Base-by-base conservation (phyloP, 2,329 filamentous ascomycete genomes). In the Neobulgaria alba region DNA sequence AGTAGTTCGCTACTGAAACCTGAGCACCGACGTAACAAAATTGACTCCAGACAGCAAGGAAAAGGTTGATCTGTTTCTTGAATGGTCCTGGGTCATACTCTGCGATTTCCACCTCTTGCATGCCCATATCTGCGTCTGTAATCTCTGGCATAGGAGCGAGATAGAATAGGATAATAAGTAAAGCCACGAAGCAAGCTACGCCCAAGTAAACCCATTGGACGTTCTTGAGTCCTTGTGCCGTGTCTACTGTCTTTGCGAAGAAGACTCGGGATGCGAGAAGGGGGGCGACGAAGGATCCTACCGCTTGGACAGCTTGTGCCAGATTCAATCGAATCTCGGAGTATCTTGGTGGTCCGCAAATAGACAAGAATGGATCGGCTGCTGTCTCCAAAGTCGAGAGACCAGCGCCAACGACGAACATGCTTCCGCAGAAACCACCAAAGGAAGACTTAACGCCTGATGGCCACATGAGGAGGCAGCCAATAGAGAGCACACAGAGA, bases 21-120 rank as follows among this genome's bases (percentile, higher is more conserved):
- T 90, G 85, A 0, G 83, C 77, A 35, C 85, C 85, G 0, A 71
- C 82, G 59, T 90, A 92, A 58, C 79, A 85, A 62, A 89, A 89
- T 51, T 90, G 84, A 0, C 82, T 80, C 51, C 79, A 74, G 0
- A 82, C 75, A 10, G 82, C 85, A 53, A 86, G 82, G 68, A 88
- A 87, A 2, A 89, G 68, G 17, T 77, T 75, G 60, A 82, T 87
- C 52, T 86, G 81, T 61, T 83, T 82, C 52, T 66, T 63, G 48
- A 86, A 74, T 0, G 82, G 78, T 61, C 77, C 72, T 49, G 78
- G 70, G 43, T 73, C 68, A 36, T 68, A 71, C 10, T 54, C 49
- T 8, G 34, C 41, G 35, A 52, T 49, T 36, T 53, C 47, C 26
- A 67, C 61, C 3, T 75, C 76, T 57, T 84, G 78, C 52, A 73